Percentiles rank a stretch among this genome's conserved stretches.
phyloP scores from a whole-genome alignment of 768 basidiomycete species.

The Mycena sanguinolenta region DNA sequence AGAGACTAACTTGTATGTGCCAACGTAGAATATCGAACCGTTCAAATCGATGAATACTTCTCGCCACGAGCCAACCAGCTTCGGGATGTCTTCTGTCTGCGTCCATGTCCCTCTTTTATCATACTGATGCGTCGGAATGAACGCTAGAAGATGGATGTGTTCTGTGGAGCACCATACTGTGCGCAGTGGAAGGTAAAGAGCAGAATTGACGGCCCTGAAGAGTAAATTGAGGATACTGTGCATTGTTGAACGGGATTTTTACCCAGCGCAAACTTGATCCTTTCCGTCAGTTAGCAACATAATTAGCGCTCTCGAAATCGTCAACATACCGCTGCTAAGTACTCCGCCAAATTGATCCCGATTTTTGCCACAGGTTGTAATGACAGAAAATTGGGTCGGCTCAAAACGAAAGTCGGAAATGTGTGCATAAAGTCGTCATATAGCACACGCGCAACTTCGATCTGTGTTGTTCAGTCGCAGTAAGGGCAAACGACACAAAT shows the following conservation, averaged over 20 bases:
- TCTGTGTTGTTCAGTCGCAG: not conserved
- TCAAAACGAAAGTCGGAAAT: not conserved
- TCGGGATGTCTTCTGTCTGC: not conserved
- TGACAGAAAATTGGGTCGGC: not conserved
- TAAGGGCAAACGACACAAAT: not conserved
- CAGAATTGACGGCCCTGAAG: not conserved
- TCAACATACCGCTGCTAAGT: not conserved
- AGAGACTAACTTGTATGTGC: not conserved
- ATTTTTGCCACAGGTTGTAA: not conserved
- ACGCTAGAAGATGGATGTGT: not conserved
- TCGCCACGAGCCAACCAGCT: not conserved
- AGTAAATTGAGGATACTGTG: not conserved
- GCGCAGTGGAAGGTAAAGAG: not conserved
- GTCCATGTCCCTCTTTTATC: not conserved
- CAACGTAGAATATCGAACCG: not conserved
- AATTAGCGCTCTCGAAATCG: not conserved
- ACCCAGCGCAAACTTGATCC: constrained; percentile 3
- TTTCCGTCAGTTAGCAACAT: not conserved
- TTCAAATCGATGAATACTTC: constrained; percentile 11
- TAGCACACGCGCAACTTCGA: not conserved
- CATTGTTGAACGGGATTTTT: not conserved
- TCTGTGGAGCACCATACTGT: not conserved
- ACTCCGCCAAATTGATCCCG: not conserved
- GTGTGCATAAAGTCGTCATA: not conserved
- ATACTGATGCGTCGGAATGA: not conserved